Conservation (phyloP, 2,329 filamentous ascomycete genomes). For the Stenocarpella maydis region DNA sequence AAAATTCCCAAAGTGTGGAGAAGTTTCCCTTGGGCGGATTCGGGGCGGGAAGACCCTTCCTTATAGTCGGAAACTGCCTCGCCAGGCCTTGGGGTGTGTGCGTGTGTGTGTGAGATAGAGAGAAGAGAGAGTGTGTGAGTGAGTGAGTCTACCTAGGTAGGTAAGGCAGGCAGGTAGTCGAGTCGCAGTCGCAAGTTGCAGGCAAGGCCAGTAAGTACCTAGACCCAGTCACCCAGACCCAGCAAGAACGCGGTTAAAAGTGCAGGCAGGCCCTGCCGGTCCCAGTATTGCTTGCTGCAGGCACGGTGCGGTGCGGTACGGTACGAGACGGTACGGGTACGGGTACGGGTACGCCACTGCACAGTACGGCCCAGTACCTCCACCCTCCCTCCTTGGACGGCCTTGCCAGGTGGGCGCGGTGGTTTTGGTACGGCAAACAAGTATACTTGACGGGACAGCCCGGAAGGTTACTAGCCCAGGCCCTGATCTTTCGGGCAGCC, state of each 20-base stretch:
- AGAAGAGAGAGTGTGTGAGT: background rate
- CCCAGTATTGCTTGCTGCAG: too few species aligned
- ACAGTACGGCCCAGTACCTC: conserved; percentile 9
- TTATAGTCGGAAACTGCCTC: conserved; percentile 27
- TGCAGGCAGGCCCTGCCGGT: conserved; percentile 2
- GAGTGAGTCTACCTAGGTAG: too few species aligned
- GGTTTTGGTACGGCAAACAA: conserved; percentile 22
- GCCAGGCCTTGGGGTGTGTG: conserved; percentile 6
- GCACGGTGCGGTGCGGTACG: conserved; percentile 14
- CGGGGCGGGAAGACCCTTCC: conserved; percentile 32
- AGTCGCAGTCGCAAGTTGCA: background rate
- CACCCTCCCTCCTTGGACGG: background rate
- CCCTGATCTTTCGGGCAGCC: conserved; percentile 13
- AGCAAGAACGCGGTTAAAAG: conserved; percentile 4
- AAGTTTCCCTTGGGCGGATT: conserved; percentile 27
- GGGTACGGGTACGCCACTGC: background rate
- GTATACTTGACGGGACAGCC: conserved; percentile 30
- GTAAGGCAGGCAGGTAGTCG: too few species aligned
- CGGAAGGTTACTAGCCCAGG: conserved; percentile 27
- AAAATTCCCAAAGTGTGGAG: conserved; percentile 34
- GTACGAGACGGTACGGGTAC: background rate
- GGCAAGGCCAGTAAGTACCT: background rate
- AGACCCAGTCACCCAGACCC: too few species aligned
- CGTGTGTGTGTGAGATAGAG: too few species aligned
- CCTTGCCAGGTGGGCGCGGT: conserved; percentile 18